Evolutionary conservation across 176 grass and related monocot genomes (phyloP).

Genomic region (Lolium multiflorum): DNA sequence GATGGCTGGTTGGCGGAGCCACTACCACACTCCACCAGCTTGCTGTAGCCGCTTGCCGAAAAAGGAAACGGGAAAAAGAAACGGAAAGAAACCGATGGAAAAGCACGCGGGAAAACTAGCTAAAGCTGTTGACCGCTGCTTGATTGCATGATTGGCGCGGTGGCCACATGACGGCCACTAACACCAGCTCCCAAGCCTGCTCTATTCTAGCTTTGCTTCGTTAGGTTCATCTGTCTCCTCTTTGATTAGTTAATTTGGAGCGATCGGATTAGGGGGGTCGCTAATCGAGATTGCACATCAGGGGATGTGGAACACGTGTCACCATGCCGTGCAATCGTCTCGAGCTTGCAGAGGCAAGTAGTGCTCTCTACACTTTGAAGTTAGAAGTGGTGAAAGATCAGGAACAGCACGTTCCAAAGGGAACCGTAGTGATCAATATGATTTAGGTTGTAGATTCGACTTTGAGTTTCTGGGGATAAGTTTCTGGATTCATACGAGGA

Average conservation of each 20-base stretch:
- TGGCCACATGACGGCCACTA: conserved; percentile 62
- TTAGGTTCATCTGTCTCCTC: conserved; percentile 39
- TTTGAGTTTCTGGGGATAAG: background rate
- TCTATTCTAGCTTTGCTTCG: conserved; percentile 28
- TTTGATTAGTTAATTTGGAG: background rate
- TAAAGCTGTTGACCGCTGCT: conserved; percentile 55
- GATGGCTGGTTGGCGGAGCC: conserved; percentile 14
- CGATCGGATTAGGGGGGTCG: conserved; percentile 2
- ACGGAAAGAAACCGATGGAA: conserved; percentile 12
- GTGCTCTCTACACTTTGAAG: background rate
- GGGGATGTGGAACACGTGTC: background rate
- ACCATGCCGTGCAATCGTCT: background rate
- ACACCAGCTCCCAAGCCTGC: conserved; percentile 40
- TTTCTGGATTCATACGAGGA: conserved; percentile 15
- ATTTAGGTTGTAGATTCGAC: background rate
- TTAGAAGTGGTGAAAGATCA: background rate
- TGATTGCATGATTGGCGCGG: conserved; percentile 36
- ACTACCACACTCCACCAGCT: background rate
- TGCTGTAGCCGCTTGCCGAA: conserved; percentile 23
- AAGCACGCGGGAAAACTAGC: background rate
- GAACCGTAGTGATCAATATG: too few relatives aligned
- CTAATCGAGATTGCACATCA: background rate
- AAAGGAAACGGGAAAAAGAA: conserved; percentile 43
- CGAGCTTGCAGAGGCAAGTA: background rate
- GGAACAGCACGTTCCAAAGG: background rate